Conservation (phyloP, 805 yeast genomes). For the Barnettozyma vustinii region DNA sequence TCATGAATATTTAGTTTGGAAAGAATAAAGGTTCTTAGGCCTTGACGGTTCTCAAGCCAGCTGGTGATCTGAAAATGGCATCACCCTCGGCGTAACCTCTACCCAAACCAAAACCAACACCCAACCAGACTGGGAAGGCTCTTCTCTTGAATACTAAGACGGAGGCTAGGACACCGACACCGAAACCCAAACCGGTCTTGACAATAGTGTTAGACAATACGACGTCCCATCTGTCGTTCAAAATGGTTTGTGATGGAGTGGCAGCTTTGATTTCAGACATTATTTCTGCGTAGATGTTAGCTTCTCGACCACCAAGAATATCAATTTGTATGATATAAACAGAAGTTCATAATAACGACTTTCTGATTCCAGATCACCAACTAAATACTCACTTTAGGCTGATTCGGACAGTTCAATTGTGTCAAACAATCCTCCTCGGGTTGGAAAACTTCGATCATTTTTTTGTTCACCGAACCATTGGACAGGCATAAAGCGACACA, state of each 20-base stretch:
- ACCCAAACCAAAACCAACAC: constrained; percentile 96
- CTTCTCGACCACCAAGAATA: not conserved
- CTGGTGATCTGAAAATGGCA: constrained; percentile 83
- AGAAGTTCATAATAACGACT: not conserved
- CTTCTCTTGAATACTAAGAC: constrained; percentile 88
- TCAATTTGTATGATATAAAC: not conserved
- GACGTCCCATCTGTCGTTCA: constrained; percentile 87
- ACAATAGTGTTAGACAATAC: constrained; percentile 91
- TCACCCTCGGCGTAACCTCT: constrained; percentile 98
- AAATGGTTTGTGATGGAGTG: constrained; percentile 49
- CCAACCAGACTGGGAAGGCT: constrained; percentile 96
- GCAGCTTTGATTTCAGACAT: constrained; percentile 22
- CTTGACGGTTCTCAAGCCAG: constrained; percentile 70
- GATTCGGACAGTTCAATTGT: not conserved
- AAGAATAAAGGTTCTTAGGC: constrained; percentile 37
- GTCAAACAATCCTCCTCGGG: not conserved
- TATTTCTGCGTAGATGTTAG: not conserved
- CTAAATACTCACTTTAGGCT: constrained; percentile 1
- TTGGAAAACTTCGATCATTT: not conserved
- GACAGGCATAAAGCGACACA: constrained; percentile 4
- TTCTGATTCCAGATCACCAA: not conserved
- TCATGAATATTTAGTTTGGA: not conserved
- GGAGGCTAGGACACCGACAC: constrained; percentile 92
- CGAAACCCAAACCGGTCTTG: constrained; percentile 93
- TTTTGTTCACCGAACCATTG: constrained; percentile 5